Conservation (phyloP, 2,329 filamentous ascomycete genomes). For the Eurotiales sp. region DNA sequence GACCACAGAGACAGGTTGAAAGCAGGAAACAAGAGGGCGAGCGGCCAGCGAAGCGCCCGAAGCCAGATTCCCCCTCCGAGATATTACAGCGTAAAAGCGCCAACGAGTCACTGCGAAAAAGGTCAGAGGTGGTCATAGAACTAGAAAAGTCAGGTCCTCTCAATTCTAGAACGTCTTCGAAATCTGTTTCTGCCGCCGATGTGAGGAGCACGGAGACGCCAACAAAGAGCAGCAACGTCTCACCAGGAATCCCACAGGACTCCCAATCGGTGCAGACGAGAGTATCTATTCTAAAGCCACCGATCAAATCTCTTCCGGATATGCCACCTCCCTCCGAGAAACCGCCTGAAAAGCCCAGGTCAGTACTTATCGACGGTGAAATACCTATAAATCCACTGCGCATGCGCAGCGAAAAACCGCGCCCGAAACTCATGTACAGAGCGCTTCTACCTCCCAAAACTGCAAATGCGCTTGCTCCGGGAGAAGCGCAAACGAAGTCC, state of each 20-base stretch:
- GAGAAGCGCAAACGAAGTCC: slow-evolving; percentile 14
- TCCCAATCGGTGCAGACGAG: neutral
- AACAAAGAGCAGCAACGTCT: neutral
- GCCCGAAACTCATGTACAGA: slow-evolving; percentile 43
- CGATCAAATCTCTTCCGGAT: neutral
- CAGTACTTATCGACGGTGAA: neutral
- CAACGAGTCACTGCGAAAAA: slow-evolving; percentile 7
- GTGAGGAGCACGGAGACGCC: neutral
- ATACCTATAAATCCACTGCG: slow-evolving; percentile 26
- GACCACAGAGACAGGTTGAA: slow-evolving; percentile 12
- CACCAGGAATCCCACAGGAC: neutral
- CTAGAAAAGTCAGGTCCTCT: neutral
- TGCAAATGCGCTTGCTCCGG: slow-evolving; percentile 2
- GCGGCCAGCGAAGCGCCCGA: slow-evolving; percentile 33
- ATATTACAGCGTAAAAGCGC: slow-evolving; percentile 9
- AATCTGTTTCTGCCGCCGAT: neutral
- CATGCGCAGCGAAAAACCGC: slow-evolving; percentile 32
- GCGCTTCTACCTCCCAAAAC: slow-evolving; percentile 28
- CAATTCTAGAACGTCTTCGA: neutral
- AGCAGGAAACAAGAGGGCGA: slow-evolving; percentile 15
- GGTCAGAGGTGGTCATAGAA: slow-evolving; percentile 9
- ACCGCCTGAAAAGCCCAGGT: slow-evolving; percentile 4
- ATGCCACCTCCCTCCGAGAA: neutral
- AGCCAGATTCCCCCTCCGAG: slow-evolving; percentile 19
- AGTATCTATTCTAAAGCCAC: neutral